These are phyloP conservation scores for Paragyromitra xinjiangensis DNA, from an alignment of 495 filamentous ascomycete species.

Conservation along the genomic window DNA sequence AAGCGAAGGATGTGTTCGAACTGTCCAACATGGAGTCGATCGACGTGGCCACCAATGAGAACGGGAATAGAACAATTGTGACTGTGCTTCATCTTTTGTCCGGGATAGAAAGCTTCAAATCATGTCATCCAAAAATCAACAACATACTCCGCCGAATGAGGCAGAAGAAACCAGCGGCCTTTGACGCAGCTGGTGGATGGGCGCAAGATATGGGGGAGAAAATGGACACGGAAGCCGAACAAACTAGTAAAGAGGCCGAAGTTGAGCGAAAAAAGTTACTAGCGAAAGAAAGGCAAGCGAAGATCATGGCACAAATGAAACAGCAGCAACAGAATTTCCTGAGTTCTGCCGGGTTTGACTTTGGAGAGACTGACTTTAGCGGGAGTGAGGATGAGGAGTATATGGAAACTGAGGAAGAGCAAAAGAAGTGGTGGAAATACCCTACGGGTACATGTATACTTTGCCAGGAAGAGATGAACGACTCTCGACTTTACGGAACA, in stretches of 20 bases:
- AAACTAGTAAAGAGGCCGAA: constrained; percentile 65
- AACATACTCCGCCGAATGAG: constrained; percentile 87
- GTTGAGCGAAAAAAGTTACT: constrained; percentile 86
- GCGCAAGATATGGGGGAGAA: constrained; percentile 51
- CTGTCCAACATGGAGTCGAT: constrained; percentile 15
- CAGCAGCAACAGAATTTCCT: constrained; percentile 95
- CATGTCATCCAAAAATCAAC: constrained; percentile 83
- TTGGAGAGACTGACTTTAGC: constrained; percentile 78
- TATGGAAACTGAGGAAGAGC: constrained; percentile 72
- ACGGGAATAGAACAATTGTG: constrained; percentile 69
- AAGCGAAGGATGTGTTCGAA: constrained; percentile 39
- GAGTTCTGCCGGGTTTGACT: constrained; percentile 72
- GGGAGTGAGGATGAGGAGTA: constrained; percentile 73
- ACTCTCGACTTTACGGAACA: constrained; percentile 86
- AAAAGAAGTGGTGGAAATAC: constrained; percentile 85
- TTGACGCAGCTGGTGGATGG: constrained; percentile 67
- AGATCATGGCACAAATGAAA: constrained; percentile 96
- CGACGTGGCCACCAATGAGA: constrained; percentile 14
- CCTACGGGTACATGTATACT: constrained; percentile 94
- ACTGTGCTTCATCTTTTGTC: constrained; percentile 78
- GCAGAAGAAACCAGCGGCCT: constrained; percentile 76
- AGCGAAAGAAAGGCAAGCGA: constrained; percentile 85
- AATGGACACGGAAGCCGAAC: constrained; percentile 58
- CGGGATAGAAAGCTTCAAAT: constrained; percentile 74
- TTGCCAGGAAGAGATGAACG: constrained; percentile 94